Conservation (phyloP, 371 early-diverging fungal species). For the Mucor saturninus region DNA sequence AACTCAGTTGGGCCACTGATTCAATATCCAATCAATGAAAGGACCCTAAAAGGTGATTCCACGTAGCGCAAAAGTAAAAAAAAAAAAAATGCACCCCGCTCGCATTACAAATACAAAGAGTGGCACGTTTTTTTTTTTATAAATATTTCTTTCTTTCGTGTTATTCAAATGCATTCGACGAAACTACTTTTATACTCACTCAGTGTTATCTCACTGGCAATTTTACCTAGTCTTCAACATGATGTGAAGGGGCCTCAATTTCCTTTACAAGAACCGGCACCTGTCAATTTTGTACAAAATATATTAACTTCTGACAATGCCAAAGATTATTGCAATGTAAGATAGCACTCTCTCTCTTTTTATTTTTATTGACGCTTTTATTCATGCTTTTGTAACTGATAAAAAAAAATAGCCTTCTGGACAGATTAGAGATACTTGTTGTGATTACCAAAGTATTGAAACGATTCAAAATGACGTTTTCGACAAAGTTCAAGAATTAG, state of each 20-base stretch:
- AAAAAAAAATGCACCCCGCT: not conserved
- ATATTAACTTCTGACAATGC: constrained; percentile 27
- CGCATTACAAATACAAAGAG: not conserved
- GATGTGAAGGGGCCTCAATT: constrained; percentile 22
- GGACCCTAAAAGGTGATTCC: not conserved
- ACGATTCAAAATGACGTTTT: constrained; percentile 72
- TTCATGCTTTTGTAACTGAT: not conserved
- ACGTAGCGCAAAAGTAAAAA: constrained; percentile 1
- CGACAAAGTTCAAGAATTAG: constrained; percentile 69
- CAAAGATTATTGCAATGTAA: constrained; percentile 55
- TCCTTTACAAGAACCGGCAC: constrained; percentile 36
- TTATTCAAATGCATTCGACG: constrained; percentile 1
- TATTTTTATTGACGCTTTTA: not conserved
- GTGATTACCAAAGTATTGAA: constrained; percentile 84
- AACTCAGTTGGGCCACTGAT: not conserved
- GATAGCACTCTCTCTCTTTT: not conserved
- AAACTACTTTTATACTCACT: constrained; percentile 11
- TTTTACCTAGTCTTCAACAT: constrained; percentile 21
- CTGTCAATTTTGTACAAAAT: constrained; percentile 42
- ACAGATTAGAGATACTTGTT: constrained; percentile 79
- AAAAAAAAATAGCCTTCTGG: constrained; percentile 62
- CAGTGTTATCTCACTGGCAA: constrained; percentile 12
- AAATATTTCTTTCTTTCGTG: not conserved
- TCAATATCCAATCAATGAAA: not conserved
- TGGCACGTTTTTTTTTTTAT: constrained; percentile 3